These are phyloP conservation scores for Camelina sativa DNA, from an alignment of 345 rosid species.

Conservation along the genomic window DNA sequence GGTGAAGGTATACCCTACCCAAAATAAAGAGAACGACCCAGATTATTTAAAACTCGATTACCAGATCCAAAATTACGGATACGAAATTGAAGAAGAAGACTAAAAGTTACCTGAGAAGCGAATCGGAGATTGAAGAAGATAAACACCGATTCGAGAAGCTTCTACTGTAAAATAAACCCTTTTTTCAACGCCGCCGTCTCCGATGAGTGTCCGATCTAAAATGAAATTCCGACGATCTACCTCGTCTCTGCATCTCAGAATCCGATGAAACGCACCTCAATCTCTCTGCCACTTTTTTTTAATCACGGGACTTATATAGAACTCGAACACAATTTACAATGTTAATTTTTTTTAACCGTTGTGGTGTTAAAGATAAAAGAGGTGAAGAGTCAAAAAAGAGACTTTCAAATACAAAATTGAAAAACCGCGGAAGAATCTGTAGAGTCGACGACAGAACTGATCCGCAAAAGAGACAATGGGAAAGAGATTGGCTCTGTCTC, in stretches of 20 bases:
- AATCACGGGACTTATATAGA: constrained; percentile 17
- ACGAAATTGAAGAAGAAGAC: not conserved
- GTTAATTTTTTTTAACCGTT: constrained; percentile 22
- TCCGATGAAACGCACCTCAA: constrained; percentile 26
- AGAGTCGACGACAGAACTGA: constrained; percentile 36
- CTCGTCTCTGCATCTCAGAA: constrained; percentile 41
- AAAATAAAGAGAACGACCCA: constrained; percentile 8
- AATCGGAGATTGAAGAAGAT: constrained; percentile 24
- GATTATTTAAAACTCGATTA: not conserved
- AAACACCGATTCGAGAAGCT: constrained; percentile 23
- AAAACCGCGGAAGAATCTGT: constrained; percentile 39
- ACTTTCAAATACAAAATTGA: constrained; percentile 23
- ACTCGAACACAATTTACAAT: not conserved
- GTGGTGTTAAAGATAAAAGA: constrained; percentile 21
- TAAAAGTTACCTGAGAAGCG: constrained; percentile 3
- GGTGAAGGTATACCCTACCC: not conserved
- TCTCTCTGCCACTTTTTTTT: constrained; percentile 16
- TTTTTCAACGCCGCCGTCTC: constrained; percentile 35
- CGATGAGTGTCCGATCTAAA: constrained; percentile 18
- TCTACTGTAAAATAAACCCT: not conserved
- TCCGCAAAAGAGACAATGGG: constrained; percentile 25
- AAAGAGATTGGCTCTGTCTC: constrained; percentile 12
- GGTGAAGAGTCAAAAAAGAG: constrained; percentile 35
- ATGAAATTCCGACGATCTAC: constrained; percentile 34
- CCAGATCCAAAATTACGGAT: constrained; percentile 32